These are phyloP conservation scores for Gyrodon lividus DNA, from an alignment of 768 basidiomycete species.

Conservation along the genomic window DNA sequence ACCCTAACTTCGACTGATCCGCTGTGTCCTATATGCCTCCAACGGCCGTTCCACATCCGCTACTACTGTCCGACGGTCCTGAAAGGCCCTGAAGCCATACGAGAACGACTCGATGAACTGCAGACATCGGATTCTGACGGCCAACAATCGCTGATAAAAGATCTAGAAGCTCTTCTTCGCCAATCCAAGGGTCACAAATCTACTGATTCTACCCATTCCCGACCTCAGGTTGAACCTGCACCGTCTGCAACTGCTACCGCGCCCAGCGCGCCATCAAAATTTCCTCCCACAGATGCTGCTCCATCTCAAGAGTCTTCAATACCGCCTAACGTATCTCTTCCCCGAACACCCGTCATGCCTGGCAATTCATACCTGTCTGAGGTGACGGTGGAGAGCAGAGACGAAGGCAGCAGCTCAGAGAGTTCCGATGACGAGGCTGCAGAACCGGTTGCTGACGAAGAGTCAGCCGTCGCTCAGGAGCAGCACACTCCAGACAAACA, in stretches of 20 bases:
- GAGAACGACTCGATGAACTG: slow-evolving; percentile 45
- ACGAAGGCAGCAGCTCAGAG: slow-evolving; percentile 43
- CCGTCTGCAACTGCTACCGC: slow-evolving; percentile 4
- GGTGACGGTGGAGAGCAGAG: slow-evolving; percentile 34
- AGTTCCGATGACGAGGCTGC: slow-evolving; percentile 28
- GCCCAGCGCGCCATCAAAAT: background rate
- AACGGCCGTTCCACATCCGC: slow-evolving; percentile 45
- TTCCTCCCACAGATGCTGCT: background rate
- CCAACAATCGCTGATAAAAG: slow-evolving; percentile 36
- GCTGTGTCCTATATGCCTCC: slow-evolving; percentile 47
- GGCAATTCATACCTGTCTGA: slow-evolving; percentile 35
- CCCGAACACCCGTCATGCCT: slow-evolving; percentile 24
- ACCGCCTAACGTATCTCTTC: slow-evolving; percentile 2
- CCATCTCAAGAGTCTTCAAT: background rate
- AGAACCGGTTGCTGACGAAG: slow-evolving; percentile 16
- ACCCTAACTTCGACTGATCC: slow-evolving; percentile 5
- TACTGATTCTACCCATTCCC: background rate
- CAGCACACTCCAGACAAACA: background rate
- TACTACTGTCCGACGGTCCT: slow-evolving; percentile 48
- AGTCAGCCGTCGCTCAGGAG: background rate
- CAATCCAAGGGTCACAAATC: slow-evolving; percentile 27
- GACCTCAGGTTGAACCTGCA: slow-evolving; percentile 12
- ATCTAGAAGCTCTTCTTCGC: slow-evolving; percentile 38
- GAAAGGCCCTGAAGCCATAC: slow-evolving; percentile 43
- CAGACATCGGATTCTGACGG: slow-evolving; percentile 23